Base-by-base conservation (phyloP, 116 monocot species). In the Papilionanthe hybrid region DNA sequence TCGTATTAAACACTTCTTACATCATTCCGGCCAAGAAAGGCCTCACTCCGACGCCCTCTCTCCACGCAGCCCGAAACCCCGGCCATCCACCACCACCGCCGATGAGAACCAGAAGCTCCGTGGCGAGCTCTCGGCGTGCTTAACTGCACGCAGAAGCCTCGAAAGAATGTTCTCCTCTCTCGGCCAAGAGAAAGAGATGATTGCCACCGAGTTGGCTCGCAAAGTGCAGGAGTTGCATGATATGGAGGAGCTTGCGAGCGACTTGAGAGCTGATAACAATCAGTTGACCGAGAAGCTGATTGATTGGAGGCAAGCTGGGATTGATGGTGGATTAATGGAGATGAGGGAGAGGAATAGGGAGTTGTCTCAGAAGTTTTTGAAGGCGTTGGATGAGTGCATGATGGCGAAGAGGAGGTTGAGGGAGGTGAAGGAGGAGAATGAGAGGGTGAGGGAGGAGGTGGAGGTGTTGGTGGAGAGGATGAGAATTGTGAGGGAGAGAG, bases 161-260 rank as follows among this genome's bases (percentile, higher is more conserved):
- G 91, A 93, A 76, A 84, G 30, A 67, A 88, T 91, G 89, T 89
- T 91, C 79, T 81, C 83, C 28, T 79, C 85, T 72, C 55, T 91
- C 0, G 84, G 84, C 17, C 85, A 77, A 81, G 93, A 91, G 83
- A 91, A 87, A 74, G 87, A 86, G 78, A 80, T 86, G 47, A 88
- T 91, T 25, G 84, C 84, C 17, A 42, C 44, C 8, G 91, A 93
- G 84, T 84, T 93, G 25, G 66, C 80, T 15, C 42, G 79, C 75
- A 89, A 84, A 72, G 84, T 78, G 10, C 84, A 79, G 0, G 84
- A 84, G 76, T 32, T 89, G 4, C 43, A 18, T 0, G 87, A 77
- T 5, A 77, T 83, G 69, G 87, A 91, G 81, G 89, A 91, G 81
- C 75, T 74, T 47, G 63, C 88, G 57, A 56, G 20, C 47, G 86